A percentile compares a stretch with the other conserved stretches of the same genome.
Evolutionary conservation across 257 asterid genomes (phyloP).

Genomic region (Solanum etuberosum): DNA sequence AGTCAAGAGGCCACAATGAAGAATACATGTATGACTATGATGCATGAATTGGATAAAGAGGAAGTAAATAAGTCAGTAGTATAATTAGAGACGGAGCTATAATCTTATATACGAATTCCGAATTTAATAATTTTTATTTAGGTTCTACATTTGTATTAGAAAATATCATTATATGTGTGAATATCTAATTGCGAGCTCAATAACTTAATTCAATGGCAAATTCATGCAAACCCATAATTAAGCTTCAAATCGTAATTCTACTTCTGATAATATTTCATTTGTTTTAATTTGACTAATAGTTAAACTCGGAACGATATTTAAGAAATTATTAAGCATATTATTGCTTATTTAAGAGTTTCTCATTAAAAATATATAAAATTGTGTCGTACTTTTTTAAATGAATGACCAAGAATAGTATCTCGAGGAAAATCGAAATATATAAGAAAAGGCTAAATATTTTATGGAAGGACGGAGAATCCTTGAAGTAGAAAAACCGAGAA

Average conservation of each 20-base stretch:
- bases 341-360: background rate
- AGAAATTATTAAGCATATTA: background rate
- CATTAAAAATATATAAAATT: background rate
- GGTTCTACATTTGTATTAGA: no score
- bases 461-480: fast-evolving
- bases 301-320: background rate
- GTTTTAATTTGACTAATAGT: background rate
- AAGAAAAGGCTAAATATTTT: no score
- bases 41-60: background rate
- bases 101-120: background rate
- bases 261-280: background rate
- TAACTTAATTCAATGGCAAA: background rate
- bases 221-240: no score
- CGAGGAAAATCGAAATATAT: no score
- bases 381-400: no score
- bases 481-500: no score
- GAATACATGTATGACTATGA: background rate
- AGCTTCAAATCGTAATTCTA: no score
- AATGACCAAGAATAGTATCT: no score
- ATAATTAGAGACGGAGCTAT: background rate
- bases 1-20: background rate
- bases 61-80: background rate
- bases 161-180: no score
- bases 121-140: no score
- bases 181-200: no score